phyloP scores from a whole-genome alignment of 257 asterid species.

The Fraxinus anomala region DNA sequence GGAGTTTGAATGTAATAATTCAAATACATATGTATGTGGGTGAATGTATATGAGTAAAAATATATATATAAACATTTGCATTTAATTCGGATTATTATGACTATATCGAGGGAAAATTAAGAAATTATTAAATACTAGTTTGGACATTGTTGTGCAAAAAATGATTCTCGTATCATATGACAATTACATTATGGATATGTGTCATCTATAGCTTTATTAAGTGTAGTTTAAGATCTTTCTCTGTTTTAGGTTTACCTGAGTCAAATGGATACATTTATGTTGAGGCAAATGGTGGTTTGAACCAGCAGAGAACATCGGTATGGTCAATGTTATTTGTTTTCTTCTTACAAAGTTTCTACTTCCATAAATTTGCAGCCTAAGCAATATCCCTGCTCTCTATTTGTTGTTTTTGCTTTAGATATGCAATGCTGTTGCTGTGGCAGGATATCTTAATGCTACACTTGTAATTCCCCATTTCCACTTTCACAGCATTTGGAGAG shows the following conservation, averaged over 20 bases:
- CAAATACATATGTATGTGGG: too few species aligned
- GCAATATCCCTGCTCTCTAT: background rate
- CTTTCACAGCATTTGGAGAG: conserved; percentile 98
- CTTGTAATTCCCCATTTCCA: conserved; percentile 91
- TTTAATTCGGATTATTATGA: too few species aligned
- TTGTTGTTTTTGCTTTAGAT: conserved; percentile 58
- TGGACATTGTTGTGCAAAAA: too few species aligned
- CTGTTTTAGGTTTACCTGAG: conserved; percentile 47
- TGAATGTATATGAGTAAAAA: too few species aligned
- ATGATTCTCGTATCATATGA: too few species aligned
- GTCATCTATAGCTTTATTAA: conserved; percentile 23
- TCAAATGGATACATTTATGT: conserved; percentile 53
- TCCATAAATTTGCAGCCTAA: conserved; percentile 2
- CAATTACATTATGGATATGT: background rate
- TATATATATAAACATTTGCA: too few species aligned
- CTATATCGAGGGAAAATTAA: too few species aligned
- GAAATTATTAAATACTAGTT: too few species aligned
- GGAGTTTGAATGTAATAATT: too few species aligned
- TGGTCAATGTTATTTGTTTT: conserved; percentile 10
- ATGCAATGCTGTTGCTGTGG: conserved; percentile 99
- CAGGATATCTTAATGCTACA: conserved; percentile 95
- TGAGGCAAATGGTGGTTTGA: conserved; percentile 98
- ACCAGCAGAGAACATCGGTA: conserved; percentile 98
- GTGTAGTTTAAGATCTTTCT: conserved; percentile 10
- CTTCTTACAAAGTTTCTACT: background rate